Evolutionary conservation across 176 grass and related monocot genomes (phyloP).

Genomic region (Phoenix dactylifera): DNA sequence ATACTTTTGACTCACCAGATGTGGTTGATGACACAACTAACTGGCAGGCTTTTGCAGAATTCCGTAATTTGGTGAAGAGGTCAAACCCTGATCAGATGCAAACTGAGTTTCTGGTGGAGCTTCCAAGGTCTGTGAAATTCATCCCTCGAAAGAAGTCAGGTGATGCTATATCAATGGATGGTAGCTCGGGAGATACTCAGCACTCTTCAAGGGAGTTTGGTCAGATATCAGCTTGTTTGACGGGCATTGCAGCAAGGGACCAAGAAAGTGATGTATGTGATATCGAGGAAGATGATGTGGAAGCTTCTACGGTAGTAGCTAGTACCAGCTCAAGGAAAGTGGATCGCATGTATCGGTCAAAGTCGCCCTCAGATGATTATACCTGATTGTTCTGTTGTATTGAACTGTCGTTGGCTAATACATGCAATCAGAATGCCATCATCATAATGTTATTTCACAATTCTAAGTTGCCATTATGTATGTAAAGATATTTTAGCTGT

Average conservation of each 20-base stretch:
- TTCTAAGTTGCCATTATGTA: too few relatives aligned
- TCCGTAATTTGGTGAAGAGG: constrained; percentile 45
- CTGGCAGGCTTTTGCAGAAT: constrained; percentile 57
- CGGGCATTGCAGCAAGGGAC: neutral
- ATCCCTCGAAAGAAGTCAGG: constrained; percentile 63
- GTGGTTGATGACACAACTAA: constrained; percentile 53
- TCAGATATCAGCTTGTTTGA: neutral
- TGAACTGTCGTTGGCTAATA: neutral
- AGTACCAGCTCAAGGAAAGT: constrained; percentile 1
- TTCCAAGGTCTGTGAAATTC: constrained; percentile 54
- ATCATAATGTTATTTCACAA: too few relatives aligned
- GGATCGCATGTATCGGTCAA: constrained; percentile 3
- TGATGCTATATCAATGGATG: constrained; percentile 65
- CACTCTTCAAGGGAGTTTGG: neutral
- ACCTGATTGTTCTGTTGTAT: neutral
- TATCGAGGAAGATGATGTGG: constrained; percentile 18
- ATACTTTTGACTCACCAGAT: constrained; percentile 50
- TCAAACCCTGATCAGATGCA: constrained; percentile 25
- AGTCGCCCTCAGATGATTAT: neutral
- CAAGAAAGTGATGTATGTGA: neutral
- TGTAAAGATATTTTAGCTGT: too few relatives aligned
- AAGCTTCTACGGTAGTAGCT: neutral
- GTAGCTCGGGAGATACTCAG: constrained; percentile 19
- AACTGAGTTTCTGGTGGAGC: constrained; percentile 37
- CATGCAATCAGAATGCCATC: too few relatives aligned